Evolutionary conservation across 2,329 filamentous ascomycete species (phyloP).

Genomic region (Colletotrichum phormii): DNA sequence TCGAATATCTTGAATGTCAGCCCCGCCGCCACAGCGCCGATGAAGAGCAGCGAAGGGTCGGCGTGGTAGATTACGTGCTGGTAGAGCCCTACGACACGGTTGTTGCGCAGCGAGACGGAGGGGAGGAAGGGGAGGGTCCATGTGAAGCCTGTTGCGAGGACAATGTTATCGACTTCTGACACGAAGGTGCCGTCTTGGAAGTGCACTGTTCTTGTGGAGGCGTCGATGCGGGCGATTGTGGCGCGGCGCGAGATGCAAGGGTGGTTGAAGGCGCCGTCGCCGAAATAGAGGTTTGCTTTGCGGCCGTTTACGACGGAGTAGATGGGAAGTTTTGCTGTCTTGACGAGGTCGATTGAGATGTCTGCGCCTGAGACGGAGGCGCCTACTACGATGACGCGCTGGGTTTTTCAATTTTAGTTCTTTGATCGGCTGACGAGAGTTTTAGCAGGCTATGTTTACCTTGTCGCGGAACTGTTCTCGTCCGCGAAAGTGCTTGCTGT

Average conservation of each 20-base stretch:
- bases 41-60: slow-evolving; percentile 67
- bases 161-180: slow-evolving; percentile 68
- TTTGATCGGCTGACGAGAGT: not conserved
- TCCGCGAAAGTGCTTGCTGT: slow-evolving; percentile 66
- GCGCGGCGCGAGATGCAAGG: slow-evolving; percentile 60
- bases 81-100: slow-evolving; percentile 66
- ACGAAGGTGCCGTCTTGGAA: slow-evolving; percentile 67
- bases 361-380: slow-evolving; percentile 74
- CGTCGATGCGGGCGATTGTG: slow-evolving; percentile 59
- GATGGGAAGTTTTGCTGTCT: slow-evolving; percentile 58
- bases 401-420: not conserved
- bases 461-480: slow-evolving; percentile 57
- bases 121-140: slow-evolving; percentile 74
- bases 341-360: slow-evolving; percentile 65
- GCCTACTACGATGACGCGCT: slow-evolving; percentile 72
- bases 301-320: slow-evolving; percentile 63
- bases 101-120: slow-evolving; percentile 61
- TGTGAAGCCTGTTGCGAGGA: slow-evolving; percentile 75
- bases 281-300: slow-evolving; percentile 65
- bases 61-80: slow-evolving; percentile 67
- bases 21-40: slow-evolving; percentile 67
- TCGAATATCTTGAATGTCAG: slow-evolving; percentile 78
- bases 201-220: slow-evolving; percentile 56
- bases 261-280: slow-evolving; percentile 69
- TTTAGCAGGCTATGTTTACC: slow-evolving; percentile 44